These are phyloP conservation scores for Plasmodium gaboni DNA, from an alignment of 169 alveolate species.

Conservation along the genomic window DNA sequence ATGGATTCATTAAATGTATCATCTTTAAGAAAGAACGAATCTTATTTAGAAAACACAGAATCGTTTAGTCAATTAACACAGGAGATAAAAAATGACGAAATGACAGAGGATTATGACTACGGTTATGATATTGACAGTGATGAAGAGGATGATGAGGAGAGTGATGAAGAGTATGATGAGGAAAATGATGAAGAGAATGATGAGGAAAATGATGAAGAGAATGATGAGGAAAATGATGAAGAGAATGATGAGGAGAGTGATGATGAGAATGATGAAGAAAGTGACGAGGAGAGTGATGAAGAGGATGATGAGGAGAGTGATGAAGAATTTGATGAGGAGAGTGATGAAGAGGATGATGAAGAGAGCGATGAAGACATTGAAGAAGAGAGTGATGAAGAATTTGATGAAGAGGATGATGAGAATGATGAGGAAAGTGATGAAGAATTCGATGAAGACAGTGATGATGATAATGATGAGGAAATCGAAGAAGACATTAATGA, in stretches of 20 bases:
- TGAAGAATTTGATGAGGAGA: not conserved
- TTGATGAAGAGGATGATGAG: conserved; percentile 7
- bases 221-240: not conserved
- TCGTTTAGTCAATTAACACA: conserved; percentile 15
- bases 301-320: conserved; percentile 3
- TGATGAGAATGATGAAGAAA: not conserved
- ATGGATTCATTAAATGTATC: conserved; percentile 3
- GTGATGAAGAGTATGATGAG: not conserved
- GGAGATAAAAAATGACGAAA: conserved; percentile 2
- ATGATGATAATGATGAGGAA: not conserved
- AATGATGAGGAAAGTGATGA: conserved; percentile 1
- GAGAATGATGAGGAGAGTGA: conserved; percentile 4
- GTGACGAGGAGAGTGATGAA: conserved; percentile 22
- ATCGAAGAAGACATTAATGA: not conserved
- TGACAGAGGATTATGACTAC: conserved; percentile 13
- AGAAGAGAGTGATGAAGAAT: not conserved
- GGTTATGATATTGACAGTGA: conserved; percentile 3
- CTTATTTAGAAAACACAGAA: conserved; percentile 5
- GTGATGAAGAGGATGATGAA: not conserved
- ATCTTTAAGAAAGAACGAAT: not conserved
- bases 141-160: not conserved
- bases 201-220: not conserved
- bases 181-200: not conserved
- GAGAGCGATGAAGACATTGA: not conserved
- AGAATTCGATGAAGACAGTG: not conserved